These are phyloP conservation scores for Aspergillus sclerotioniger DNA, from an alignment of 495 filamentous ascomycete genomes.

Conservation along the genomic window DNA sequence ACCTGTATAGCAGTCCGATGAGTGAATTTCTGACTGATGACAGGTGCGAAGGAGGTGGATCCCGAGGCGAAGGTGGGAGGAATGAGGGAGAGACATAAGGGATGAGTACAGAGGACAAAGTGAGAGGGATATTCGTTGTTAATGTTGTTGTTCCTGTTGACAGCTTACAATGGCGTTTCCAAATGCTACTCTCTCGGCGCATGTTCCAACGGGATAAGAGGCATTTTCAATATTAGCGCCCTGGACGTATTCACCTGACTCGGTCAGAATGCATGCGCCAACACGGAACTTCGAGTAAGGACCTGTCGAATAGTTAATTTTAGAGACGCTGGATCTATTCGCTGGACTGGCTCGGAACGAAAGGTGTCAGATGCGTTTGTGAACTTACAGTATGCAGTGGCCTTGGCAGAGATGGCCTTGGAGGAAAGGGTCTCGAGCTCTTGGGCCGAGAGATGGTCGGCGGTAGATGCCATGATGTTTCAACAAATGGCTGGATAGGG, in stretches of 20 bases:
- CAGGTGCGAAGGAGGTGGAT: neutral
- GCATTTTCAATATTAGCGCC: slow-evolving; percentile 97
- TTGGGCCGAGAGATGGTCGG: slow-evolving; percentile 49
- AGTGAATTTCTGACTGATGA: neutral
- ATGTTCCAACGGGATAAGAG: slow-evolving; percentile 85
- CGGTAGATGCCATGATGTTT: slow-evolving; percentile 22
- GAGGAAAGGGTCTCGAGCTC: slow-evolving; percentile 62
- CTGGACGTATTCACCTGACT: slow-evolving; percentile 56
- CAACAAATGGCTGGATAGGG: neutral
- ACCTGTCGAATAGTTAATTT: slow-evolving; percentile 29
- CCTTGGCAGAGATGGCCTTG: slow-evolving; percentile 64
- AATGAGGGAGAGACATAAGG: neutral
- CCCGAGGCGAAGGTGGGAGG: neutral
- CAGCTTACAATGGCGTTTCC: slow-evolving; percentile 68
- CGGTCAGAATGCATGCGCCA: slow-evolving; percentile 73
- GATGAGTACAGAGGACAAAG: slow-evolving; percentile 1
- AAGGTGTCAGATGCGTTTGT: neutral
- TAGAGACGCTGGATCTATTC: neutral
- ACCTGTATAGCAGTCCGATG: slow-evolving; percentile 29
- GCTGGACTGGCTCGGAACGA: neutral
- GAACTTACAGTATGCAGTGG: slow-evolving; percentile 68
- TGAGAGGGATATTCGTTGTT: neutral
- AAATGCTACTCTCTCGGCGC: slow-evolving; percentile 87
- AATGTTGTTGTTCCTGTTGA: neutral
- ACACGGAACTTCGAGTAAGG: slow-evolving; percentile 94